Evolutionary conservation across 78 protist genomes (phyloP).

Genomic region (Pelomyxa schiedti): DNA sequence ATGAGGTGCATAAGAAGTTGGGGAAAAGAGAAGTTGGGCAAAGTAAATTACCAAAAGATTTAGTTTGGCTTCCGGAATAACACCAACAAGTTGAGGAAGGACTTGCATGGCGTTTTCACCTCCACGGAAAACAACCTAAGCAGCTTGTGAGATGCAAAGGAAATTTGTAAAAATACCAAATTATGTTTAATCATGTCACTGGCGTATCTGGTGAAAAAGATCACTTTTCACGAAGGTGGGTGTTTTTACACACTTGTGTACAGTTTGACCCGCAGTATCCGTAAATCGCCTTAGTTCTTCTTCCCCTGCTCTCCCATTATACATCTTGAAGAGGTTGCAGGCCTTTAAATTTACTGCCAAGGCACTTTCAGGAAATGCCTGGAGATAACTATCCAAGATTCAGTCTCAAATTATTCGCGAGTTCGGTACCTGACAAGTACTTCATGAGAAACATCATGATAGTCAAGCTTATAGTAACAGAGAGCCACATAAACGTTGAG

Average conservation of each 20-base stretch:
- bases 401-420: not conserved
- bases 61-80: slow-evolving; percentile 70
- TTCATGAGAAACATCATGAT: slow-evolving; percentile 68
- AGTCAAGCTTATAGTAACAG: slow-evolving; percentile 76
- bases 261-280: too few relatives aligned
- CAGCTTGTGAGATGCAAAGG: not conserved
- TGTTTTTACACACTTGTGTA: too few relatives aligned
- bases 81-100: slow-evolving; percentile 58
- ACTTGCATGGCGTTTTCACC: slow-evolving; percentile 75
- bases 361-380: slow-evolving; percentile 30
- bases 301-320: slow-evolving; percentile 73
- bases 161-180: too few relatives aligned
- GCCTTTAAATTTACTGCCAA: slow-evolving; percentile 72
- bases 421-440: slow-evolving; percentile 29
- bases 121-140: slow-evolving; percentile 59
- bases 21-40: too few relatives aligned
- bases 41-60: slow-evolving; percentile 69
- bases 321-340: slow-evolving; percentile 64
- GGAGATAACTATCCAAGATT: too few relatives aligned
- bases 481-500: slow-evolving; percentile 64
- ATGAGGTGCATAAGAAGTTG: too few relatives aligned
- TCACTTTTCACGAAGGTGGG: not conserved
- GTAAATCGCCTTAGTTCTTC: slow-evolving; percentile 35
- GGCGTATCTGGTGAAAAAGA: slow-evolving; percentile 12
- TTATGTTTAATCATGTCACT: slow-evolving; percentile 58